phyloP scores from a whole-genome alignment of 1,139 yeast genomes.

The Magnusiomyces suaveolens region DNA sequence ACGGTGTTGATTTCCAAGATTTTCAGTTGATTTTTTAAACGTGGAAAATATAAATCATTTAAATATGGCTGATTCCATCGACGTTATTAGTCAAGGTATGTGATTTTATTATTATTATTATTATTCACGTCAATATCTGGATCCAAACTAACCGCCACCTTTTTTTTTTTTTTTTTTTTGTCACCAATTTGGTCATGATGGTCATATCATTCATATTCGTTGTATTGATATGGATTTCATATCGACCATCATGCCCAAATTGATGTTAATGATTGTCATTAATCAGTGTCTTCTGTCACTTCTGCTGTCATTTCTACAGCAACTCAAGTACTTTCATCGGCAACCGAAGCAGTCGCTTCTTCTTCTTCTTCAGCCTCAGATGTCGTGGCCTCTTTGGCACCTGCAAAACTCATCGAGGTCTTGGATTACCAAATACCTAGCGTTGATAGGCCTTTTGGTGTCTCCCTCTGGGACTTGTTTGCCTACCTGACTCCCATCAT shows the following conservation, averaged over 20 bases:
- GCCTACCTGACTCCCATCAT: conserved; percentile 44
- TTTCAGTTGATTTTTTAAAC: too few species aligned
- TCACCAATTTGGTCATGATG: too few species aligned
- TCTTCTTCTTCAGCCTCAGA: background rate
- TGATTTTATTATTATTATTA: background rate
- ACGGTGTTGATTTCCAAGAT: too few species aligned
- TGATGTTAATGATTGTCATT: too few species aligned
- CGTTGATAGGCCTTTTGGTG: conserved; percentile 78
- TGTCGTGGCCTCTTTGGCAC: background rate
- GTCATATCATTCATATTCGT: too few species aligned
- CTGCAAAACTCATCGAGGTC: background rate
- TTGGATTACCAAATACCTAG: conserved; percentile 41
- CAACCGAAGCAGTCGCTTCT: background rate
- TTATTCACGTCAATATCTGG: background rate
- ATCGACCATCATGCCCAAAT: too few species aligned
- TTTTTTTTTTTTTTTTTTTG: background rate
- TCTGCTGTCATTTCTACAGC: background rate
- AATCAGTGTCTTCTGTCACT: background rate
- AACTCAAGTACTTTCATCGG: background rate
- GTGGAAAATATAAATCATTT: too few species aligned
- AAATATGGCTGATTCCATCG: background rate
- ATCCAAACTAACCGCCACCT: background rate
- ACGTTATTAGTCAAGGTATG: background rate
- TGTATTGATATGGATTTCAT: too few species aligned
- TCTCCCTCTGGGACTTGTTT: conserved; percentile 83